A percentile compares a stretch with the other conserved stretches of the same genome.
Evolutionary conservation across 2,329 filamentous ascomycete species (phyloP).

Genomic region (Tolypocladium sp.): DNA sequence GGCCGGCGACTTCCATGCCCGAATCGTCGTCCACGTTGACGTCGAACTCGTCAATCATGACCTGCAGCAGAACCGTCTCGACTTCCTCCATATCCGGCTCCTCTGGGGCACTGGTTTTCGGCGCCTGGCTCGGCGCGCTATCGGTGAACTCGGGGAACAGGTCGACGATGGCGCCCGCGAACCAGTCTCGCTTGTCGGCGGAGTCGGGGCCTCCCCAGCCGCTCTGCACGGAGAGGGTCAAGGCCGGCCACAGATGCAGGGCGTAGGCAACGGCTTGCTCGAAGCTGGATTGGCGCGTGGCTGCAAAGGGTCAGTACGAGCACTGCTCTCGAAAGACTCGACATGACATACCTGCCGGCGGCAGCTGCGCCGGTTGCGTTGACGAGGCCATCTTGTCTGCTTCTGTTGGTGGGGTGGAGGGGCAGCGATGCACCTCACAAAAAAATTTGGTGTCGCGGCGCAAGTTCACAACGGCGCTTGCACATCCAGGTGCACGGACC

Average conservation of each 20-base stretch:
- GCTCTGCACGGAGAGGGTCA: constrained; percentile 79
- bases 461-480: no score
- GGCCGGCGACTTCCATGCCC: constrained; percentile 60
- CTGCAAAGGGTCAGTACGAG: constrained; percentile 18
- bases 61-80: constrained; percentile 75
- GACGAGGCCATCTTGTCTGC: constrained; percentile 16
- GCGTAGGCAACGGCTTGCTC: constrained; percentile 81
- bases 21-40: constrained; percentile 87
- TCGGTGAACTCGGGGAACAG: constrained; percentile 62
- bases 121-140: constrained; percentile 15
- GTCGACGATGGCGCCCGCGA: constrained; percentile 78
- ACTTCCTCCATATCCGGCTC: constrained; percentile 68
- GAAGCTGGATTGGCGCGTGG: constrained; percentile 55
- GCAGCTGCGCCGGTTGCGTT: constrained; percentile 18
- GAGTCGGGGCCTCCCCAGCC: constrained; percentile 81
- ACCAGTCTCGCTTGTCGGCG: constrained; percentile 89
- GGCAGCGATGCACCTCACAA: neutral
- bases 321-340: neutral
- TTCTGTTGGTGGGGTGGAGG: neutral
- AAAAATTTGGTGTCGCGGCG: neutral
- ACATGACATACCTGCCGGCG: constrained; percentile 17
- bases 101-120: constrained; percentile 18
- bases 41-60: constrained; percentile 95
- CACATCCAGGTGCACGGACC: neutral
- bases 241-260: constrained; percentile 79